phyloP scores from a whole-genome alignment of 1,139 yeast species.

The Magnusiomyces sp. region DNA sequence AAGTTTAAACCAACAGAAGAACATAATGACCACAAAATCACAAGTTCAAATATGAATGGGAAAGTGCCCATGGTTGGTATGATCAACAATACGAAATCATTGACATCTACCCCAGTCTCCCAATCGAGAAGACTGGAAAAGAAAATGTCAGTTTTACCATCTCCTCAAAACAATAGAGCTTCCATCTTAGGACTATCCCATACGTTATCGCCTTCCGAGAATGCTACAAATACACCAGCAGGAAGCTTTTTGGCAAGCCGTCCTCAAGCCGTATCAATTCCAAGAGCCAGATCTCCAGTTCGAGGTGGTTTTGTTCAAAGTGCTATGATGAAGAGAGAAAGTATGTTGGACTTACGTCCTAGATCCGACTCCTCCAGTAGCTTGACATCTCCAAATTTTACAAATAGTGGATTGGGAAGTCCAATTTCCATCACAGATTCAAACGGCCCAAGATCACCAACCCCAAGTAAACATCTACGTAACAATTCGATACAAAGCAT shows the following conservation, averaged over 20 bases:
- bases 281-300: conserved; percentile 19
- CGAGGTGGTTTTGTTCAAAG: conserved; percentile 27
- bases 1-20: conserved; percentile 9
- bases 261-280: conserved; percentile 7
- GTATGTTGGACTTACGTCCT: conserved; percentile 14
- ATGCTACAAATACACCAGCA: conserved; percentile 8
- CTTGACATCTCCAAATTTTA: conserved; percentile 3
- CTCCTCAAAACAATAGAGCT: too few species aligned
- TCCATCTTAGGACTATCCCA: too few species aligned
- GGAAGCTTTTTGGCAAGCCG: conserved; percentile 14
- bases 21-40: conserved; percentile 11
- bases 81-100: conserved; percentile 1
- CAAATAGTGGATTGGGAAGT: conserved; percentile 11
- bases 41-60: conserved; percentile 8
- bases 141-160: too few species aligned
- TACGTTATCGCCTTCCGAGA: conserved; percentile 2
- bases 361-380: conserved; percentile 10
- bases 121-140: too few species aligned
- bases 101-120: too few species aligned
- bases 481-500: conserved; percentile 8
- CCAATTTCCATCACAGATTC: conserved; percentile 9
- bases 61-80: conserved; percentile 14
- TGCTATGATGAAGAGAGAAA: conserved; percentile 26
- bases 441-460: conserved; percentile 11
- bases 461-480: conserved; percentile 9